These are phyloP conservation scores for Wickerhamomyces sydowiorum DNA, from an alignment of 805 yeast genomes.

Conservation along the genomic window DNA sequence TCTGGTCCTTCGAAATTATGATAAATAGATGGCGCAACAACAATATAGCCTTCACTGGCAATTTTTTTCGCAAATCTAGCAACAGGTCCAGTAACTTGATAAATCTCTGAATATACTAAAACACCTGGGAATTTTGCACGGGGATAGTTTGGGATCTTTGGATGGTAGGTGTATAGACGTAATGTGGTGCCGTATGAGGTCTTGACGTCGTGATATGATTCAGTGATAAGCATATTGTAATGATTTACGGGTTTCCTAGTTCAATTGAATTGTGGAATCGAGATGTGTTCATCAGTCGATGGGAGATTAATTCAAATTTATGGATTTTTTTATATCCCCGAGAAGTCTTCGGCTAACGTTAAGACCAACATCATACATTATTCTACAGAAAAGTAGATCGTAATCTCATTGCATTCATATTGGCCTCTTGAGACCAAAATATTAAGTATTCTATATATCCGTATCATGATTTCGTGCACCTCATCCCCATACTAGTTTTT, in stretches of 20 bases:
- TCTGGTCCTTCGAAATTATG: constrained; percentile 66
- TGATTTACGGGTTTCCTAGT: not conserved
- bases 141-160: constrained; percentile 69
- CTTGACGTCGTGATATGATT: constrained; percentile 54
- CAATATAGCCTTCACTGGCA: constrained; percentile 76
- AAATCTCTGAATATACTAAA: constrained; percentile 71
- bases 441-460: too few species aligned
- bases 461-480: not conserved
- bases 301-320: too few species aligned
- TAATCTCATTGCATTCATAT: too few species aligned
- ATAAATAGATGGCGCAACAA: constrained; percentile 74
- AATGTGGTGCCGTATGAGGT: constrained; percentile 64
- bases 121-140: constrained; percentile 78
- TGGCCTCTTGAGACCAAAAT: too few species aligned
- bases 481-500: constrained; percentile 34
- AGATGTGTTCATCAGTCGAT: too few species aligned
- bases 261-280: not conserved
- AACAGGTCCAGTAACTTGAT: constrained; percentile 82
- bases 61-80: constrained; percentile 70
- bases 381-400: too few species aligned
- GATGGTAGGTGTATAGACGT: constrained; percentile 62
- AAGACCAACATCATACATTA: not conserved
- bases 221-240: constrained; percentile 57
- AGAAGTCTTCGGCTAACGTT: too few species aligned
- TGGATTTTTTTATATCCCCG: too few species aligned